Percentiles rank a stretch among this genome's conserved stretches.
Evolutionary conservation across 257 asterid species (phyloP).

Genomic region (Cinchona pubescens): DNA sequence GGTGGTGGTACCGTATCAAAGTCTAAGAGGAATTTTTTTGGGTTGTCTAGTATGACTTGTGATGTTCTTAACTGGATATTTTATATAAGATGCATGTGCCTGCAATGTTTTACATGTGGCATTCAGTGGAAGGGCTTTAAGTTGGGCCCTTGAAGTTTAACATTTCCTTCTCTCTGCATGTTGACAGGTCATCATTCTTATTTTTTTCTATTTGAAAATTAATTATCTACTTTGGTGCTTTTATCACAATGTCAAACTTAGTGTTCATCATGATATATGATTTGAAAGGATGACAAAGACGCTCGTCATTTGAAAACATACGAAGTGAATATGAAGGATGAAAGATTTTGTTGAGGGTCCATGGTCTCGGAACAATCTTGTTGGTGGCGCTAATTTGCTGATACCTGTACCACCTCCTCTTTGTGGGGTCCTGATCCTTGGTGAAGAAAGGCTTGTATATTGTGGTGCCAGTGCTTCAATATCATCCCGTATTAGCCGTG

Average conservation of each 20-base stretch:
- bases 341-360: conserved; percentile 94
- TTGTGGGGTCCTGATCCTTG: conserved; percentile 87
- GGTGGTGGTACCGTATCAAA: too few species aligned
- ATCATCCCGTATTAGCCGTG: conserved; percentile 87
- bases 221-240: background rate
- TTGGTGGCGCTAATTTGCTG: conserved; percentile 84
- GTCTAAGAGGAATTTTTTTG: too few species aligned
- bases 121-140: background rate
- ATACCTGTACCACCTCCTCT: conserved; percentile 94
- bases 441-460: conserved; percentile 90
- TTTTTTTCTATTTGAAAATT: background rate
- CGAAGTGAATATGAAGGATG: conserved; percentile 82
- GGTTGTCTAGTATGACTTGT: background rate
- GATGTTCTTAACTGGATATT: too few species aligned
- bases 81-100: background rate
- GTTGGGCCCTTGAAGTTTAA: background rate
- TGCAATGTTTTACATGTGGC: background rate
- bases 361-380: conserved; percentile 93
- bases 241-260: background rate
- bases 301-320: conserved; percentile 91
- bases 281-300: conserved; percentile 76
- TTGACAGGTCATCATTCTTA: background rate
- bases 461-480: conserved; percentile 81
- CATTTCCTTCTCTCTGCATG: background rate
- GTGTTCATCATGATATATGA: conserved; percentile 7